phyloP scores from a whole-genome alignment of 148 eudicot species.

The Rhododendron mucronatum region DNA sequence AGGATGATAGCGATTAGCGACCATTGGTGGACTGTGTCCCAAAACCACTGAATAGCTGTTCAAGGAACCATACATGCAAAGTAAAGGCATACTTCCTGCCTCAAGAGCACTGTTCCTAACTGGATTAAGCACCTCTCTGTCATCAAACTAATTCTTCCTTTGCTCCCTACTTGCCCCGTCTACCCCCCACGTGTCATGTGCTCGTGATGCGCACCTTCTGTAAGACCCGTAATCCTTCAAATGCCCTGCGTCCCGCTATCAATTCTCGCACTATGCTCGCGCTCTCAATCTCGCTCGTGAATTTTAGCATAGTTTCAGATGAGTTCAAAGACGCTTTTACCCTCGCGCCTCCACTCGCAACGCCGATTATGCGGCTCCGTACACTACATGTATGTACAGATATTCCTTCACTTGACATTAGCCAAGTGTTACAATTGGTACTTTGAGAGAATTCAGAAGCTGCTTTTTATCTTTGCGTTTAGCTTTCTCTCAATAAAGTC shows the following conservation, averaged over 20 bases:
- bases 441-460: background rate
- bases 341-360: too few species aligned
- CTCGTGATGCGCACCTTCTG: too few species aligned
- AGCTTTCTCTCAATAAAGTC: background rate
- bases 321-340: too few species aligned
- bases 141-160: background rate
- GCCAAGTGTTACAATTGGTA: background rate
- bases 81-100: background rate
- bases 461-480: background rate
- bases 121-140: background rate
- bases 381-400: background rate
- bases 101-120: background rate
- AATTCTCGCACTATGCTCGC: too few species aligned
- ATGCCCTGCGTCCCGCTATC: too few species aligned
- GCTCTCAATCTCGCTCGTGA: too few species aligned
- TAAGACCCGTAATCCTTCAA: background rate
- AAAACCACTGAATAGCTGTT: background rate
- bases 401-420: background rate
- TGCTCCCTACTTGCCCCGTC: background rate
- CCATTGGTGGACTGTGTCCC: background rate
- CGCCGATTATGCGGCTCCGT: too few species aligned
- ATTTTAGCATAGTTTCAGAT: too few species aligned
- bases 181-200: background rate
- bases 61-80: background rate
- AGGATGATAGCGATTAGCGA: too few species aligned